Evolutionary conservation across 441 rosid genomes (phyloP).

Genomic region (Francoa sonchifolia): DNA sequence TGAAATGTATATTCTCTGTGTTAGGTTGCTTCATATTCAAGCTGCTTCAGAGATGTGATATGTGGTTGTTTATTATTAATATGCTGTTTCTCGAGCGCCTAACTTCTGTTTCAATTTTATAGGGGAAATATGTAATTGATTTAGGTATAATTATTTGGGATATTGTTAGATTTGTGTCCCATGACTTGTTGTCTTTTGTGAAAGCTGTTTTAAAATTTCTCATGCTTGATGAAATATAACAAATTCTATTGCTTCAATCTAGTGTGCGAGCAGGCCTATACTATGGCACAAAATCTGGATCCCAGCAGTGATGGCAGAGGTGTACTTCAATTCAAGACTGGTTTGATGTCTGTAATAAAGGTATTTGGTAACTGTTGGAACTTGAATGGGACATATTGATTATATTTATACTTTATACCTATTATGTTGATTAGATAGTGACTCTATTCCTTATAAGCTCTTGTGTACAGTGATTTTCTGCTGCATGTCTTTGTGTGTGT

Average conservation of each 20-base stretch:
- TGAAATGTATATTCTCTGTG: no score
- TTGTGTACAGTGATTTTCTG: neutral
- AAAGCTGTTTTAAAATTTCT: neutral
- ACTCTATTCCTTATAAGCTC: no score
- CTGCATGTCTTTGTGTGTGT: constrained; percentile 5
- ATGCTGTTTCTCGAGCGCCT: no score
- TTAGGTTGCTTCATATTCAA: no score
- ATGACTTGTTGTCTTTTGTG: no score
- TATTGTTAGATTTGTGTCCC: no score
- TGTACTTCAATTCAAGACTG: constrained; percentile 99
- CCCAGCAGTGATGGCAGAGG: constrained; percentile 96
- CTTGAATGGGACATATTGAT: constrained; percentile 6
- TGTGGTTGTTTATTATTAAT: no score
- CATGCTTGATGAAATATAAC: neutral
- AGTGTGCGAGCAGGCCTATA: constrained; percentile 98
- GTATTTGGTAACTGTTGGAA: constrained; percentile 19
- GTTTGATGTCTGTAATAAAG: constrained; percentile 90
- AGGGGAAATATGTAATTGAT: no score
- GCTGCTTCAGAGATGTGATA: no score
- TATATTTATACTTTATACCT: constrained; percentile 3
- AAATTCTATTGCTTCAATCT: constrained; percentile 10
- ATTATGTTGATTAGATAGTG: neutral
- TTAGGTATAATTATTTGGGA: no score
- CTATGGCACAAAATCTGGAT: constrained; percentile 89
- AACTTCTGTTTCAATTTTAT: no score